Evolutionary conservation across 139 green algal species (phyloP).

Genomic region (Gonium pectorale): DNA sequence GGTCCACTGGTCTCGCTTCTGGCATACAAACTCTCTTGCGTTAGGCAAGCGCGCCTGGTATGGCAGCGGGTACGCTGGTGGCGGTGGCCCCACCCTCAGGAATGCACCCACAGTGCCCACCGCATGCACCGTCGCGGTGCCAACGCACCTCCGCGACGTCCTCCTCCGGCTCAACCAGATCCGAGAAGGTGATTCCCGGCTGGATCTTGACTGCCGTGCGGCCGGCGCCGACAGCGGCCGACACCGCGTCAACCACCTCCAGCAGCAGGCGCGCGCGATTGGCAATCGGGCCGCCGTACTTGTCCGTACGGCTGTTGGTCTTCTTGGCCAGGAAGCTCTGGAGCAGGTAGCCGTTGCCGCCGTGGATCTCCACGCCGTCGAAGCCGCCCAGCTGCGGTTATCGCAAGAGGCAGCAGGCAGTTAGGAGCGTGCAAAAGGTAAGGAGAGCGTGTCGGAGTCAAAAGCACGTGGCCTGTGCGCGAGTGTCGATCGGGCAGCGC

Average conservation of each 20-base stretch:
- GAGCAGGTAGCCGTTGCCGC: slow-evolving; percentile 69
- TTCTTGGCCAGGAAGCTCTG: slow-evolving; percentile 53
- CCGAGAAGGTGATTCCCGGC: slow-evolving; percentile 56
- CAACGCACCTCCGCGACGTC: slow-evolving; percentile 32
- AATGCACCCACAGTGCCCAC: no score
- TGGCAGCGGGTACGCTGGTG: no score
- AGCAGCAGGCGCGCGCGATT: slow-evolving; percentile 48
- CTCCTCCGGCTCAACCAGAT: slow-evolving; percentile 53
- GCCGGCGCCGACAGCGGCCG: slow-evolving; percentile 39
- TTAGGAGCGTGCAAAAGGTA: no score
- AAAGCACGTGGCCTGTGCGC: no score
- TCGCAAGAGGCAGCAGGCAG: no score
- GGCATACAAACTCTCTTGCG: no score
- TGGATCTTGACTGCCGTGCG: slow-evolving; percentile 57
- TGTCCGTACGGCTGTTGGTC: slow-evolving; percentile 42
- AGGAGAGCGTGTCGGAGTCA: no score
- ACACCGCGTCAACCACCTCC: slow-evolving; percentile 49
- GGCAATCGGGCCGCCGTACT: slow-evolving; percentile 44
- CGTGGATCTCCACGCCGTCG: slow-evolving; percentile 68
- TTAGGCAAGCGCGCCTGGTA: no score
- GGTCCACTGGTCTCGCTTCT: no score
- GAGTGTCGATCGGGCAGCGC: no score
- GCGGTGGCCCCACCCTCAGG: no score
- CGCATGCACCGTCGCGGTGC: no score
- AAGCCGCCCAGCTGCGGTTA: slow-evolving; percentile 58